Conservation (phyloP, 78 protist genomes). For the Tieghemostelium lacteum region DNA sequence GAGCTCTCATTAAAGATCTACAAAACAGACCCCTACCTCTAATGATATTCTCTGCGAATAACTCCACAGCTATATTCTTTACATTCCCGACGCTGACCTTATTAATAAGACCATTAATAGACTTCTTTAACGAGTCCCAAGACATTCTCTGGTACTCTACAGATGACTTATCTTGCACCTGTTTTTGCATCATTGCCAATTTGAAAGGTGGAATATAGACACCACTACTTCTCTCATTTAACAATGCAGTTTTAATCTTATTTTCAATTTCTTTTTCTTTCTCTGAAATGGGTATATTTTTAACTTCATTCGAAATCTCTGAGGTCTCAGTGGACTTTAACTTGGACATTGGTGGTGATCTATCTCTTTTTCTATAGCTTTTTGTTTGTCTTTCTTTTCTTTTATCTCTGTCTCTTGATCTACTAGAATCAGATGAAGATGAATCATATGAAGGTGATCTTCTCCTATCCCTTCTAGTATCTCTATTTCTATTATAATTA, state of each 20-base stretch:
- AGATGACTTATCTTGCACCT: slow-evolving; percentile 76
- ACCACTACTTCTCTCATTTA: slow-evolving; percentile 71
- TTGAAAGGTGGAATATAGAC: slow-evolving; percentile 87
- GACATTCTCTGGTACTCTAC: slow-evolving; percentile 93
- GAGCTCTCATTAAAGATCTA: slow-evolving; percentile 88
- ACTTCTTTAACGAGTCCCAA: slow-evolving; percentile 97
- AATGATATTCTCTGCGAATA: slow-evolving; percentile 96
- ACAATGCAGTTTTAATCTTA: slow-evolving; percentile 23
- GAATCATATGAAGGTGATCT: not conserved
- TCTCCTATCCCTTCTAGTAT: not conserved
- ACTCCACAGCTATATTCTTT: slow-evolving; percentile 88
- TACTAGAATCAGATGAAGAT: not conserved
- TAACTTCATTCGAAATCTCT: not conserved
- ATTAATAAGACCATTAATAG: slow-evolving; percentile 97
- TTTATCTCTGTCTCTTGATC: not conserved
- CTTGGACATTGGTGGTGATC: not conserved
- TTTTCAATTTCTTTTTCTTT: slow-evolving; percentile 30
- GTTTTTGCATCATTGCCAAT: slow-evolving; percentile 80
- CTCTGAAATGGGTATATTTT: not conserved
- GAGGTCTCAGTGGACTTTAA: not conserved
- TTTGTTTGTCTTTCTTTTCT: not conserved
- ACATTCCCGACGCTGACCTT: slow-evolving; percentile 93
- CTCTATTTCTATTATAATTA: not conserved
- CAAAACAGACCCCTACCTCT: slow-evolving; percentile 97
- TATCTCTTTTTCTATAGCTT: not conserved